Conservation (phyloP, 768 basidiomycete genomes). For the Exidia glandulosa region DNA sequence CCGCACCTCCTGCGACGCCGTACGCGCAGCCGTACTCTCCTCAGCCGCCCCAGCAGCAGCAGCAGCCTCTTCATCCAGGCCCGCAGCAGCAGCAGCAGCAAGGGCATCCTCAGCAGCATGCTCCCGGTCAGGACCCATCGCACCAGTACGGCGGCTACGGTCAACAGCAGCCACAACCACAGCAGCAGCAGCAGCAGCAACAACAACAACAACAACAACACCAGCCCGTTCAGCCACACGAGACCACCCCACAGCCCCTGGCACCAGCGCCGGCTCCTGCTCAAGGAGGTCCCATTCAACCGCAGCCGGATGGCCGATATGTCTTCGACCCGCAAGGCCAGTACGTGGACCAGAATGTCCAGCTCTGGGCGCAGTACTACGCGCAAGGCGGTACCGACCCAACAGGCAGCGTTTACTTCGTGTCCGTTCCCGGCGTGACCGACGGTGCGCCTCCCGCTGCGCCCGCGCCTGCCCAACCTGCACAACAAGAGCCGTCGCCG, state of each 20-base stretch:
- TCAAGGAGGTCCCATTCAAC: conserved; percentile 4
- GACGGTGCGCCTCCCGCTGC: conserved; percentile 18
- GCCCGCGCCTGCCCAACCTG: conserved; percentile 10
- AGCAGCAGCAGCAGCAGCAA: conserved; percentile 2
- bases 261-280: background rate
- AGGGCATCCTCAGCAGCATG: conserved; percentile 16
- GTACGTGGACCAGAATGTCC: conserved; percentile 71
- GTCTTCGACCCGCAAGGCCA: conserved; percentile 52
- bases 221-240: conserved; percentile 11
- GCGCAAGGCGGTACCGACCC: conserved; percentile 64
- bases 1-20: conserved; percentile 18
- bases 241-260: conserved; percentile 10
- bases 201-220: conserved; percentile 2
- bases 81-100: conserved; percentile 24
- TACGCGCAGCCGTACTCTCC: conserved; percentile 5
- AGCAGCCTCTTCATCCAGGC: conserved; percentile 19
- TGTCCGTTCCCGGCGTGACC: conserved; percentile 65
- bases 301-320: conserved; percentile 36
- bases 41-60: conserved; percentile 9
- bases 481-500: background rate
- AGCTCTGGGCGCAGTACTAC: conserved; percentile 83
- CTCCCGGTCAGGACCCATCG: background rate
- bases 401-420: conserved; percentile 71
- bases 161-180: conserved; percentile 16
- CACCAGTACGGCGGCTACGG: conserved; percentile 12